Evolutionary conservation across 148 eudicot species (phyloP).

Genomic region (Rhododendron molle): DNA sequence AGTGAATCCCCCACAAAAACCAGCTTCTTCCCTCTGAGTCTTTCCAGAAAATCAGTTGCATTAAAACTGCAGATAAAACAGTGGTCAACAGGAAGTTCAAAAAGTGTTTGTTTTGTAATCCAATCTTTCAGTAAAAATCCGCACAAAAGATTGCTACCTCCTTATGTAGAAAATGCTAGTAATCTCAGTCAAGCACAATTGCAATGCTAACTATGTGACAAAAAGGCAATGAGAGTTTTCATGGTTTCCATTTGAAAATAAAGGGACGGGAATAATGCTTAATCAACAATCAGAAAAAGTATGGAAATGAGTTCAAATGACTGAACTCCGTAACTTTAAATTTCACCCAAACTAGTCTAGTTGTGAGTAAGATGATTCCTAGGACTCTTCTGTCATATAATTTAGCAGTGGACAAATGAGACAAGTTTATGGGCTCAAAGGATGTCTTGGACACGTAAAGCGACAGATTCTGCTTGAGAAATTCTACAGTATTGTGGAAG

Average conservation of each 20-base stretch:
- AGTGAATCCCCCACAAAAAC: conserved; percentile 87
- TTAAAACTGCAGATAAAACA: conserved; percentile 42
- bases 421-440: background rate
- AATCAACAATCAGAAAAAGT: background rate
- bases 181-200: background rate
- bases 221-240: background rate
- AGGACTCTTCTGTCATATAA: background rate
- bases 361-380: background rate
- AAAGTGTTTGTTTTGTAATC: background rate
- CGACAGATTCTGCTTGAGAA: background rate
- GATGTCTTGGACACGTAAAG: background rate
- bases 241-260: background rate
- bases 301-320: background rate
- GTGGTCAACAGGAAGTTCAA: background rate
- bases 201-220: too few species aligned
- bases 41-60: conserved; percentile 70
- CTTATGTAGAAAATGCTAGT: background rate
- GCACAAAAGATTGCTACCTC: background rate
- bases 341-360: background rate
- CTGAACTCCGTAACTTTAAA: background rate
- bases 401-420: background rate
- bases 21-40: conserved; percentile 68
- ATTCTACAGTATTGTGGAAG: background rate
- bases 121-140: background rate
- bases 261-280: background rate